Evolutionary conservation across 345 rosid species (phyloP), one percentile per base, ranked within the genome.

Genomic region (Hypericum androsaemum): DNA sequence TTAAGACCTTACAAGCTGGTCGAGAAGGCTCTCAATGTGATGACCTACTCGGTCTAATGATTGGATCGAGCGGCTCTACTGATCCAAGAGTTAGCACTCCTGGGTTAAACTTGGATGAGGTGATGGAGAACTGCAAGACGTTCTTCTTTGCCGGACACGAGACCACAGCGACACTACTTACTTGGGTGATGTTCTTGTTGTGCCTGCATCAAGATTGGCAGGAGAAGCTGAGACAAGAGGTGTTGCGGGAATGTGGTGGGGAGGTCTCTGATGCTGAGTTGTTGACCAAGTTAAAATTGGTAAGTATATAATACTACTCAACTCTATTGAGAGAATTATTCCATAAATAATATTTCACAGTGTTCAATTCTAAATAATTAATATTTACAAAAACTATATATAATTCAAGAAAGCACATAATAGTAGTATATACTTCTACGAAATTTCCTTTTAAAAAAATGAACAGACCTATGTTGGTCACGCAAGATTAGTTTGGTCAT

Each of bases 141-240:
- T 79, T 79, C 64, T 83, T 77, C 39, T 76, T 83, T 7, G 76
- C 83, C 0, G 94, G 88, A 12, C 77, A 81, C 39, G 87, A 79
- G 65, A 77, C 96, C 5, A 77, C 84, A 10, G 58, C 87, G 7
- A 58, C 44, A 50, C 44, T 76, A 7, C 67, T 86, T 17, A 80
- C 84, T 3, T 80, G 90, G 90, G 67, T 76, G 7, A 52, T 69
- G 5, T 65, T 80, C 64, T 50, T 86, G 44, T 59, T 86, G 49
- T 74, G 81, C 64, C 12, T 57, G 37, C 67, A 82, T 48, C 76
- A 65, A 48, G 56, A 73, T 7, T 82, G 90, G 95, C 88, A 78
- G 45, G 67, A 62, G 36, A 80, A 65, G 50, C 76, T 80, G 39
- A 76, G 88, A 43, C 72, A 68, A 50, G 85, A 77, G 49, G 74